Base-by-base conservation (phyloP, 305 asterid species). In the Rubia peregrina region DNA sequence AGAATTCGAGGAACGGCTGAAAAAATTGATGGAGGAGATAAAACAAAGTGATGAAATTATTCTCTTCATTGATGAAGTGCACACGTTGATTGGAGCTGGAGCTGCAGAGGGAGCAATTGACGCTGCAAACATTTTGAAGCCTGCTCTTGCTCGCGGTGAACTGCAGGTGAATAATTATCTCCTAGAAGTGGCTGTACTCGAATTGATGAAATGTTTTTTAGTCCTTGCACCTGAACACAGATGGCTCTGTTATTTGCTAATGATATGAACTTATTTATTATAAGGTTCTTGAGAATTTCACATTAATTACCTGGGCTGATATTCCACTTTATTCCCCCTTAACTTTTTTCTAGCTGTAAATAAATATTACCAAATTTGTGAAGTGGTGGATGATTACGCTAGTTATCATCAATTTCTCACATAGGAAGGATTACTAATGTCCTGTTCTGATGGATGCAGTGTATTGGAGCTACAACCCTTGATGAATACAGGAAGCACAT, bases 21-120 rank as follows among this genome's bases (percentile, higher is more conserved):
- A 93, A 86, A 93, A 93, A 81, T 83, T 93, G 80, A 90, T 93
- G 98, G 98, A 93, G 85, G 98, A 93, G 81, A 90, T 93, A 51
- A 93, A 86, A 79, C 98, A 90, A 79, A 93, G 90, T 72, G 96
- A 90, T 49, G 97, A 94, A 68, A 91, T 91, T 73, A 91, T 94
- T 55, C 97, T 94, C 73, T 94, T 94, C 73, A 94, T 94, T 16
- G 99, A 94, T 80, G 99, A 94, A 84, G 97, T 94, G 74, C 99
- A 91, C 84, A 94, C 98, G 6, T 86, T 94, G 81, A 89, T 94
- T 78, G 98, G 98, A 68, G 98, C 97, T 7, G 98, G 98, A 81
- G 98, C 98, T 74, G 98, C 97, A 19, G 98, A 91, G 83, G 98
- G 98, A 73, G 98, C 98, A 38, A 94, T 94, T 69, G 96, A 91